Evolutionary conservation across 305 asterid species (phyloP).

Genomic region (Ilex paraguariensis): DNA sequence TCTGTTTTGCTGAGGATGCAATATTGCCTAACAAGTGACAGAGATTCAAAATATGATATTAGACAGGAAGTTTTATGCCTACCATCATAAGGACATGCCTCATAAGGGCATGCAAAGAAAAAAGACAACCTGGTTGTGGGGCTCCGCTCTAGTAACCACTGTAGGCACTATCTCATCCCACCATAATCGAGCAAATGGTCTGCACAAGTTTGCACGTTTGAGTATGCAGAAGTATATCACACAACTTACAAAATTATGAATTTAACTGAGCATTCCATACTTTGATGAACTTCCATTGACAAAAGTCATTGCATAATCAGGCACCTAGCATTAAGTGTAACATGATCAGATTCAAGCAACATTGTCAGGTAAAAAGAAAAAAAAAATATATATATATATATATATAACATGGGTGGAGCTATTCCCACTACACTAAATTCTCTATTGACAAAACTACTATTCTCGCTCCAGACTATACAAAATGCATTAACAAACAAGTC

Average conservation of each 20-base stretch:
- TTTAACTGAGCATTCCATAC: conserved; percentile 1
- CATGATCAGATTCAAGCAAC: no score
- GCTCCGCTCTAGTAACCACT: conserved; percentile 54
- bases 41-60: conserved; percentile 1
- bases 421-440: no score
- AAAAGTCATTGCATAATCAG: conserved; percentile 72
- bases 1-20: conserved; percentile 68
- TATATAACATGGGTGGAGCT: no score
- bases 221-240: neutral
- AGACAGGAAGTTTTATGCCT: neutral
- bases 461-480: no score
- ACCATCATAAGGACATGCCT: neutral
- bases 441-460: no score
- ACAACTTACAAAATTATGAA: neutral
- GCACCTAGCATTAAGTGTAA: conserved; percentile 31
- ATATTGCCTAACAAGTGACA: conserved; percentile 31
- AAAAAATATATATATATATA: no score
- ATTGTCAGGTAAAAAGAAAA: no score
- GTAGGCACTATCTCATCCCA: conserved; percentile 91
- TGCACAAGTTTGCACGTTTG: conserved; percentile 19
- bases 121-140: conserved; percentile 35
- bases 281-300: conserved; percentile 31
- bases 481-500: neutral
- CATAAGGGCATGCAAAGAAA: neutral
- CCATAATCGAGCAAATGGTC: conserved; percentile 94